A percentile compares a stretch with the other conserved stretches of the same genome.
Conservation (phyloP, 441 rosid genomes). For the Euphorbia schlechtendalii region DNA sequence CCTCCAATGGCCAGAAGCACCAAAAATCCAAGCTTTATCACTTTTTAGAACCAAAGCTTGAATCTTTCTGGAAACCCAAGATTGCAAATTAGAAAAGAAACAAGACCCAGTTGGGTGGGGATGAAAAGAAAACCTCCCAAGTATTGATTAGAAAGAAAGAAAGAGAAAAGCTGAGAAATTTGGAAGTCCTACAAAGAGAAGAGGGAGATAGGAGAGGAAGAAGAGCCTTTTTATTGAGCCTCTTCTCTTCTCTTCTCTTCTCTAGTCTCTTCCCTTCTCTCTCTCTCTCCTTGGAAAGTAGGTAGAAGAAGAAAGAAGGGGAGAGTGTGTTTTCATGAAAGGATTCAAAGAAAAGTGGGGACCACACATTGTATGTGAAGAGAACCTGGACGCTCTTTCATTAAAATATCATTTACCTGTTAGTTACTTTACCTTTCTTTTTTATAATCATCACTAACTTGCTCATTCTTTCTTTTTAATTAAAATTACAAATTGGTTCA, state of each 20-base stretch:
- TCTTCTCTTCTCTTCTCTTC: too few relatives aligned
- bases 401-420: neutral
- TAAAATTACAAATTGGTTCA: too few relatives aligned
- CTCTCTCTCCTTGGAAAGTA: too few relatives aligned
- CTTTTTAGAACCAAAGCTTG: neutral
- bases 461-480: neutral
- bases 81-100: too few relatives aligned
- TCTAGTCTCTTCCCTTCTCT: too few relatives aligned
- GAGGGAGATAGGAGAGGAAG: neutral
- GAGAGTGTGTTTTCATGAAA: neutral
- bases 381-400: slow-evolving; percentile 31
- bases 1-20: slow-evolving; percentile 8
- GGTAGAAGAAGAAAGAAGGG: too few relatives aligned
- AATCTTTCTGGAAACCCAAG: neutral
- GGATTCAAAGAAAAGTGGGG: slow-evolving; percentile 16
- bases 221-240: too few relatives aligned
- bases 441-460: neutral
- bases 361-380: slow-evolving; percentile 21
- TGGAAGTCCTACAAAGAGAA: neutral
- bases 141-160: neutral
- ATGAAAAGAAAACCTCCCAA: neutral
- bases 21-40: slow-evolving; percentile 1
- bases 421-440: neutral
- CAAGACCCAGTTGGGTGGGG: too few relatives aligned
- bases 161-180: neutral